Evolutionary conservation across 805 yeast species (phyloP).

Genomic region (Candida rishiriensis): DNA sequence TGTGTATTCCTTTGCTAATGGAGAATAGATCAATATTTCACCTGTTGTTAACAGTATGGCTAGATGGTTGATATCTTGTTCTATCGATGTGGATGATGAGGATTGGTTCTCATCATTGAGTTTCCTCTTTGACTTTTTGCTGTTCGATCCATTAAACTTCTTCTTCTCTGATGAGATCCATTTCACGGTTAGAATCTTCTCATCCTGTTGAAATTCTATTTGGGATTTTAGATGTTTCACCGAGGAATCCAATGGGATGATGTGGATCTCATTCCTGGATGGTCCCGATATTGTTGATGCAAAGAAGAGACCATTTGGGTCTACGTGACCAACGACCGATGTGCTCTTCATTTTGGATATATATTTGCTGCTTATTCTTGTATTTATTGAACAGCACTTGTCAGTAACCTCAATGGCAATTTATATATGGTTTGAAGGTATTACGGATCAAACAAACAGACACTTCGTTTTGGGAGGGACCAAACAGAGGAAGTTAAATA

Average conservation of each 20-base stretch:
- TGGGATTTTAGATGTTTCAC: slow-evolving; percentile 24
- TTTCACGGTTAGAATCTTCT: slow-evolving; percentile 30
- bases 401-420: too few species aligned
- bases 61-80: slow-evolving; percentile 8
- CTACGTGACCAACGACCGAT: slow-evolving; percentile 12
- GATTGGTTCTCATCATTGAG: slow-evolving; percentile 2
- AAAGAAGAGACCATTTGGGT: slow-evolving; percentile 15
- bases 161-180: slow-evolving; percentile 30
- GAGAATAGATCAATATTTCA: slow-evolving; percentile 41
- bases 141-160: slow-evolving; percentile 1
- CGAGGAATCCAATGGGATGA: slow-evolving; percentile 28
- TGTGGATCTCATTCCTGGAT: slow-evolving; percentile 43
- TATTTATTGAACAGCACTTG: too few species aligned
- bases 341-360: slow-evolving; percentile 12
- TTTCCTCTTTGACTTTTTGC: slow-evolving; percentile 24
- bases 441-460: too few species aligned
- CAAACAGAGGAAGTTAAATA: too few species aligned
- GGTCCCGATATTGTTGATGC: slow-evolving; percentile 37
- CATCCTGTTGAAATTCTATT: slow-evolving; percentile 39
- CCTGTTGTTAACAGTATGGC: slow-evolving; percentile 29
- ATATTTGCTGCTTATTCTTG: too few species aligned
- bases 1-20: slow-evolving; percentile 35
- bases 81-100: slow-evolving; percentile 3
- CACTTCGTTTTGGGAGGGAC: too few species aligned
- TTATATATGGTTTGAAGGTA: too few species aligned